A percentile compares a stretch with the other conserved stretches of the same genome.
Evolutionary conservation across 495 filamentous ascomycete genomes (phyloP).

Genomic region (Apodospora peruviana): DNA sequence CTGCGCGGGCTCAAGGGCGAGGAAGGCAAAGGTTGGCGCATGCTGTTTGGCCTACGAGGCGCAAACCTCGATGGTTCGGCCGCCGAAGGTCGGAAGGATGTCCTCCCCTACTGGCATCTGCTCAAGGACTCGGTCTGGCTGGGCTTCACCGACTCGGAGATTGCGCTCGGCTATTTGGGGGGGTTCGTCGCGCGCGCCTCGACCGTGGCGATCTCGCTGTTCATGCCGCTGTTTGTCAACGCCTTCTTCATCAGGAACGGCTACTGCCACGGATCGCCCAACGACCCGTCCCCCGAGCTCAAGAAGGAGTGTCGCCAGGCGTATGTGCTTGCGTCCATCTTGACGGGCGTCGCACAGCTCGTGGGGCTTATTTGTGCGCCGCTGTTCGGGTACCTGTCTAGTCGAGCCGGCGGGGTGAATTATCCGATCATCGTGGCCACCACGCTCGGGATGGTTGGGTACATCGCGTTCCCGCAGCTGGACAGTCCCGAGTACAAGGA

Average conservation of each 20-base stretch:
- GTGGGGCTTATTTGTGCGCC: conserved; percentile 80
- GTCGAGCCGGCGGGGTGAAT: conserved; percentile 56
- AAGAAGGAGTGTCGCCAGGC: conserved; percentile 77
- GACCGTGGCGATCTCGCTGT: conserved; percentile 91
- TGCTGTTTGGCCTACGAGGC: conserved; percentile 36
- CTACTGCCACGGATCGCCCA: conserved; percentile 60
- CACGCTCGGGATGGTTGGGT: conserved; percentile 67
- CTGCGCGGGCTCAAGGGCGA: conserved; percentile 73
- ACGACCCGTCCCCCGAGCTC: conserved; percentile 57
- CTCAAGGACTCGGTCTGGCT: conserved; percentile 62
- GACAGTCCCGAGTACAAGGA: conserved; percentile 63
- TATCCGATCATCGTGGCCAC: conserved; percentile 68
- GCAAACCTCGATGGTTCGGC: not conserved
- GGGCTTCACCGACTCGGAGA: conserved; percentile 68
- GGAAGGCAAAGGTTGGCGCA: conserved; percentile 62
- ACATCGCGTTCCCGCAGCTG: conserved; percentile 63
- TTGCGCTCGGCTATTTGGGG: conserved; percentile 83
- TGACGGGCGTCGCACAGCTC: conserved; percentile 85
- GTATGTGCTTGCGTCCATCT: conserved; percentile 74
- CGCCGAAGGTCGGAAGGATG: conserved; percentile 8
- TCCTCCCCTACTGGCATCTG: conserved; percentile 43
- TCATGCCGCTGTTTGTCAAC: conserved; percentile 89
- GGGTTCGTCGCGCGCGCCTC: conserved; percentile 93
- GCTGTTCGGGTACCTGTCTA: conserved; percentile 74
- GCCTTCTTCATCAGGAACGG: conserved; percentile 79